Evolutionary conservation across 768 basidiomycete genomes (phyloP), one percentile per base, ranked within the genome.

Genomic region (Mycena metata): DNA sequence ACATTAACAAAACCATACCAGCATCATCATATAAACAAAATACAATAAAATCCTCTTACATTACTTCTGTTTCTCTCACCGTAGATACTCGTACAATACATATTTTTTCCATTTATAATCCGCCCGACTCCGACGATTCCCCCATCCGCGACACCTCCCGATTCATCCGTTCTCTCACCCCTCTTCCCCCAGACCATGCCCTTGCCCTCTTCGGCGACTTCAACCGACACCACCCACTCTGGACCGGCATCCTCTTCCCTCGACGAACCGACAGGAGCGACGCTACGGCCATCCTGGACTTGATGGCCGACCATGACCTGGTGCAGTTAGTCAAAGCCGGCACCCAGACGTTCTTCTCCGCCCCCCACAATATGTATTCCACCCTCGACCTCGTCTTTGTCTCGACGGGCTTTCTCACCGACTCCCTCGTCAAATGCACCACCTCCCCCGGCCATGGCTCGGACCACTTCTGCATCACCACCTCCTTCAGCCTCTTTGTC

Each of bases 371-470:
- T 15, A 58, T 24, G 5, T 52, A 35, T 33, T 67, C 65, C 30
- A 70, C 69, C 10, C n/a, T 70, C 26, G 60, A 70, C 60, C 55
- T 70, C 2, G 60, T 66, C 12, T 70, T 67, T 24, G 59, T 46
- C 17, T 58, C 56, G 0, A 41, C 49, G 11, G 36, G 47, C 3
- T 13, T 2, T 12, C 66, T 70, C 0, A 36, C 49, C 13, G 50
- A 57, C 45, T n/a, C 17, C 39, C 35, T 70, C 19, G 49, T 41
- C 24, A 69, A 60, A 17, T 69, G 69, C 52, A 12, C 11, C 1
- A 60, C 58, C 12, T 13, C 19, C 8, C 35, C 39, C 17, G 47
- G 63, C 3, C 62, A 69, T 19, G 64, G 69, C 19, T 65, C 69
- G 3, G 62, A 64, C 51, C 69, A 69, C 47, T 5, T 7, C 35